Evolutionary conservation across 164 flowering plant species (phyloP).

Genomic region (Protea cynaroides): DNA sequence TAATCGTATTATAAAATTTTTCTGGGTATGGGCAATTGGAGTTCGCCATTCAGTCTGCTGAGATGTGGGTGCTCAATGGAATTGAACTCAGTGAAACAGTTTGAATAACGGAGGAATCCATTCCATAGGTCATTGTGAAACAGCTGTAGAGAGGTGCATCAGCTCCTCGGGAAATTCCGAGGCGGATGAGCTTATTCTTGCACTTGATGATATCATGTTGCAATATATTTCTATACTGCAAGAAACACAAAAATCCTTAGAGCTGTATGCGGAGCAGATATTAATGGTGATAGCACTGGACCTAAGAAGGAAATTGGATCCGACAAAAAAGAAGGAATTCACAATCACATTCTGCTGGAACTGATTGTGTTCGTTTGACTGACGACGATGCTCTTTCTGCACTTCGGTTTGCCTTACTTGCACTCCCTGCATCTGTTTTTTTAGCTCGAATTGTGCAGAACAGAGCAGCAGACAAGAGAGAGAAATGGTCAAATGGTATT

Average conservation of each 20-base stretch:
- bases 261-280: slow-evolving; percentile 81
- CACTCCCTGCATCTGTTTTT: too few species aligned
- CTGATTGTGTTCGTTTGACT: background rate
- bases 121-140: slow-evolving; percentile 91
- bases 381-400: too few species aligned
- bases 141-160: slow-evolving; percentile 96
- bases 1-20: background rate
- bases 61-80: slow-evolving; percentile 92
- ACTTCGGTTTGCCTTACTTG: too few species aligned
- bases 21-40: slow-evolving; percentile 98
- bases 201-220: slow-evolving; percentile 85
- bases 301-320: slow-evolving; percentile 57
- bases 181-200: slow-evolving; percentile 83
- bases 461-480: too few species aligned
- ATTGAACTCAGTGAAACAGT: slow-evolving; percentile 98
- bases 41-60: slow-evolving; percentile 83
- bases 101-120: slow-evolving; percentile 96
- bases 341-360: slow-evolving; percentile 59
- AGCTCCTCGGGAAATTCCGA: slow-evolving; percentile 97
- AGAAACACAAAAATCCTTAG: slow-evolving; percentile 85
- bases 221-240: slow-evolving; percentile 82
- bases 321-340: slow-evolving; percentile 67
- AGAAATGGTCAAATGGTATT: background rate
- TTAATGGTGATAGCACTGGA: slow-evolving; percentile 33
- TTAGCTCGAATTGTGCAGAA: too few species aligned